These are phyloP conservation scores for Colletotrichum theobromicola DNA, from an alignment of 2,329 filamentous ascomycete species.

Conservation along the genomic window DNA sequence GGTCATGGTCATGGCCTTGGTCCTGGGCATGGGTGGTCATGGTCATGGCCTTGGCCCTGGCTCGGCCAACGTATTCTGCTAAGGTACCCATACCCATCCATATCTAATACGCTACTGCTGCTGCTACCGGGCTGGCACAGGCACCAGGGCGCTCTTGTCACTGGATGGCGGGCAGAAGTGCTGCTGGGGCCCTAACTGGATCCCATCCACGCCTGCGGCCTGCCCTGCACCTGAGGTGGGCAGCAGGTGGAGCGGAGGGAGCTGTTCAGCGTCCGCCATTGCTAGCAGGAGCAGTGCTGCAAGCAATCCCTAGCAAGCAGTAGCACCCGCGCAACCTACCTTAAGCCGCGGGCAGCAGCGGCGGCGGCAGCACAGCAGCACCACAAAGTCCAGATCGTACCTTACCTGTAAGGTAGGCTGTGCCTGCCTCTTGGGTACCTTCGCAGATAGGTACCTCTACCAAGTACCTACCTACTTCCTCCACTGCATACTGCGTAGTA, in stretches of 20 bases:
- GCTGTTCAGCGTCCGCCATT: neutral
- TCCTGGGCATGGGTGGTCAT: neutral
- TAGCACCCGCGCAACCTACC: neutral
- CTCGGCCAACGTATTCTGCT: neutral
- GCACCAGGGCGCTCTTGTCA: slow-evolving; percentile 3
- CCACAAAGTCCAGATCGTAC: neutral
- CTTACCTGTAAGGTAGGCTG: neutral
- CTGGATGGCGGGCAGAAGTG: slow-evolving; percentile 6
- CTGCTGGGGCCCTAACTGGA: neutral
- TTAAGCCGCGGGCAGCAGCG: neutral
- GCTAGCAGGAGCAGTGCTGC: neutral
- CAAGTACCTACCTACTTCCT: no score
- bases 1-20: neutral
- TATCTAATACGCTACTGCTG: neutral
- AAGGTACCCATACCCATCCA: neutral
- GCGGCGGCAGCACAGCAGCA: neutral
- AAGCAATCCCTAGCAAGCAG: neutral
- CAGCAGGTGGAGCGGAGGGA: neutral
- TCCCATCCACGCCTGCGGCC: neutral
- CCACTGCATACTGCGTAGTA: no score
- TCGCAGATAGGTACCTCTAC: no score
- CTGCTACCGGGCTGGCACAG: slow-evolving; percentile 11
- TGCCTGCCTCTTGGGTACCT: neutral
- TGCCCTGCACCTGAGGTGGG: neutral
- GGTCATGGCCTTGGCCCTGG: neutral